Evolutionary conservation across 2,329 filamentous ascomycete genomes (phyloP).

Genomic region (Diatrype stigma): DNA sequence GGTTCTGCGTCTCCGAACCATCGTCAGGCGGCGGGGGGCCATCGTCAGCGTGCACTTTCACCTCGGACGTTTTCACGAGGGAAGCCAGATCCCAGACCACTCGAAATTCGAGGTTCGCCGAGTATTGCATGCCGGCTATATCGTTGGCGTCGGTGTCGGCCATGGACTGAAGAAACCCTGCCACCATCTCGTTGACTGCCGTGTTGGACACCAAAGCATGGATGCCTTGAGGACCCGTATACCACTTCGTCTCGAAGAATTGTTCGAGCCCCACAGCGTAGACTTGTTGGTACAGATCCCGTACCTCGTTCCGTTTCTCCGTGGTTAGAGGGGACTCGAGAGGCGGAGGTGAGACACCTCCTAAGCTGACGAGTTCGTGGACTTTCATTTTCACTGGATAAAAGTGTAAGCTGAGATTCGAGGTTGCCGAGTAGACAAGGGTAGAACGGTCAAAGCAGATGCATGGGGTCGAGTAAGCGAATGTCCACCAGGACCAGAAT

Average conservation of each 20-base stretch:
- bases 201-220: constrained; percentile 48
- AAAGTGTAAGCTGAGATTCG: constrained; percentile 39
- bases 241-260: constrained; percentile 84
- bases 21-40: constrained; percentile 52
- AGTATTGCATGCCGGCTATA: constrained; percentile 47
- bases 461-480: constrained; percentile 32
- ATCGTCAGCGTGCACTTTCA: constrained; percentile 29
- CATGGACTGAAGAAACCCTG: constrained; percentile 57
- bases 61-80: constrained; percentile 39
- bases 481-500: constrained; percentile 42
- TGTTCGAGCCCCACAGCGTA: constrained; percentile 71
- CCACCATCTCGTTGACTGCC: constrained; percentile 61
- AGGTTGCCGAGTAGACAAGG: constrained; percentile 22
- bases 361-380: constrained; percentile 63
- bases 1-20: constrained; percentile 59
- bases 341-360: constrained; percentile 56
- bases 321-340: constrained; percentile 48
- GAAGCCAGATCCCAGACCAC: constrained; percentile 58
- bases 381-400: constrained; percentile 62
- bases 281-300: constrained; percentile 67
- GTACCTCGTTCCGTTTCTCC: constrained; percentile 60
- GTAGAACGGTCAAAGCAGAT: constrained; percentile 22
- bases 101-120: constrained; percentile 51
- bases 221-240: constrained; percentile 45
- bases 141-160: constrained; percentile 46